Evolutionary conservation across 306 rosid species (phyloP).

Genomic region (Vigna unguiculata): DNA sequence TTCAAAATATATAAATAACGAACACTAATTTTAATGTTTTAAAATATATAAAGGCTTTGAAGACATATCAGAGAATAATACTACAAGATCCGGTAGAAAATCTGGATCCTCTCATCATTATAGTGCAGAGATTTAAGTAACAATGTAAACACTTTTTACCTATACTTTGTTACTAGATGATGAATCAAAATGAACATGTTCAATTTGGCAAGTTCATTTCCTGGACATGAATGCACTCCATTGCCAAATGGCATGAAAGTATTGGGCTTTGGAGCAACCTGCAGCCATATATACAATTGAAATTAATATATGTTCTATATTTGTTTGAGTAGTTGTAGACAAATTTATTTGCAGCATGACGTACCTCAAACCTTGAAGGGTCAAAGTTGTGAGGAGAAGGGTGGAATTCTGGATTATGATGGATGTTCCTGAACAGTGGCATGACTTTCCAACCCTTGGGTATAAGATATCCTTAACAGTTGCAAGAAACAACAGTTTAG

Average conservation of each 20-base stretch:
- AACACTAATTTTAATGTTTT: too few species aligned
- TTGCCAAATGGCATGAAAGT: constrained; percentile 95
- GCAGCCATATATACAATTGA: constrained; percentile 26
- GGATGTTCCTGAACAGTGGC: constrained; percentile 95
- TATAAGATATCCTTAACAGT: constrained; percentile 73
- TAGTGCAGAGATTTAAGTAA: not conserved
- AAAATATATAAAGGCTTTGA: too few species aligned
- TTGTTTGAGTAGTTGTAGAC: constrained; percentile 29
- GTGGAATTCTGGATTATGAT: constrained; percentile 81
- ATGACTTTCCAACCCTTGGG: constrained; percentile 99
- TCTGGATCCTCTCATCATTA: too few species aligned
- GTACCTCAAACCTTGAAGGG: constrained; percentile 92
- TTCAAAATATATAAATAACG: too few species aligned
- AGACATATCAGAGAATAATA: too few species aligned
- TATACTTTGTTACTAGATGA: constrained; percentile 71
- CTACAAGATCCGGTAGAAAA: too few species aligned
- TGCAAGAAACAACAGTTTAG: constrained; percentile 20
- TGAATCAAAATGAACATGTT: constrained; percentile 78
- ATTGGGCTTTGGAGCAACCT: constrained; percentile 76
- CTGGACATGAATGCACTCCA: constrained; percentile 91
- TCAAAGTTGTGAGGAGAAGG: constrained; percentile 79
- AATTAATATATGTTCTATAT: not conserved
- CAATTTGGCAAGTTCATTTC: constrained; percentile 88
- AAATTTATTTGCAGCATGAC: constrained; percentile 2
- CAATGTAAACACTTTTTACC: constrained; percentile 49